Conservation (phyloP, 768 basidiomycete genomes). For the Heimioporus sp. region DNA sequence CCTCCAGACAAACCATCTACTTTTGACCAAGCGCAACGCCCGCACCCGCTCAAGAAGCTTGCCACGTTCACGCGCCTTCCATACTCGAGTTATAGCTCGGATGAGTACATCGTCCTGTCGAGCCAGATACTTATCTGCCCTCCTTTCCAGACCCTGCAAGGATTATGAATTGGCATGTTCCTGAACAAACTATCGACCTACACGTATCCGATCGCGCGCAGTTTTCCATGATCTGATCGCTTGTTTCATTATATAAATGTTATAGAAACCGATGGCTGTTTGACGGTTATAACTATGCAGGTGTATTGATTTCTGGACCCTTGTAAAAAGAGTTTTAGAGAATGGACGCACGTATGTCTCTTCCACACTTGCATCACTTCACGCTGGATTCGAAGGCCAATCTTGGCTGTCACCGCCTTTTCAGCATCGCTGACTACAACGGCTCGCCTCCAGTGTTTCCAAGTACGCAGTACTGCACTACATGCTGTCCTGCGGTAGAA, state of each 20-base stretch:
- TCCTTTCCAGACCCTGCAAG: constrained; percentile 52
- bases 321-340: background rate
- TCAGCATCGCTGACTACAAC: constrained; percentile 46
- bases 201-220: constrained; percentile 47
- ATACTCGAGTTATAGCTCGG: constrained; percentile 57
- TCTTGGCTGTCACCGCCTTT: constrained; percentile 41
- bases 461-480: constrained; percentile 39
- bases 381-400: constrained; percentile 48
- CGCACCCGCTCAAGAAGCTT: constrained; percentile 54
- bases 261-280: constrained; percentile 43
- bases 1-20: constrained; percentile 51
- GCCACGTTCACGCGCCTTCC: constrained; percentile 69
- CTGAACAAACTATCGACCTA: constrained; percentile 28
- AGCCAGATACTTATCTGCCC: constrained; percentile 53
- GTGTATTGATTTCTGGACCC: constrained; percentile 4
- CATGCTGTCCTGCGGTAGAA: constrained; percentile 40
- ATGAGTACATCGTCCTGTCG: constrained; percentile 59
- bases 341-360: constrained; percentile 46
- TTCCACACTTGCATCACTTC: constrained; percentile 57
- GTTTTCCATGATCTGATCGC: constrained; percentile 56
- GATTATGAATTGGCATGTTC: constrained; percentile 9
- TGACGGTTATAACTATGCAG: constrained; percentile 42
- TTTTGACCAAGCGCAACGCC: constrained; percentile 42
- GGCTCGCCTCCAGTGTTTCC: constrained; percentile 57
- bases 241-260: constrained; percentile 42